These are phyloP conservation scores for Mallotus nudiflorus DNA, from an alignment of 345 rosid species.

Conservation along the genomic window DNA sequence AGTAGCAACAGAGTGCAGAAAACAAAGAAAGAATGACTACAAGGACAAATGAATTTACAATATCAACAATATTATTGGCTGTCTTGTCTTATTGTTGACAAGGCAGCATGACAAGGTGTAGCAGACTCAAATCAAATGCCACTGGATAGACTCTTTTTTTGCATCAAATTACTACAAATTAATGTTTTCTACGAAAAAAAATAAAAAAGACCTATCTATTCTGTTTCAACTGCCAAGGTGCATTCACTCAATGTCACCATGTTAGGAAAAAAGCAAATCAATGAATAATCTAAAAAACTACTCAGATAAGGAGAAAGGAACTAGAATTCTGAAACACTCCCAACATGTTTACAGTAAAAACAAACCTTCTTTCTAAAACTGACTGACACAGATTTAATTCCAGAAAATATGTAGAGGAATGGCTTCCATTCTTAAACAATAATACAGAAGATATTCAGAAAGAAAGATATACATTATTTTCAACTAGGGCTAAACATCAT, in stretches of 20 bases:
- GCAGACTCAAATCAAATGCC: background rate
- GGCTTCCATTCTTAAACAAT: background rate
- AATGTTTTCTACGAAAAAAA: too few species aligned
- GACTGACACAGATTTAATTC: background rate
- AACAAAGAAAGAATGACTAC: too few species aligned
- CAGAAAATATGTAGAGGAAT: background rate
- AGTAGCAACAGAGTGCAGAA: too few species aligned
- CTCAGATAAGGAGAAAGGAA: background rate
- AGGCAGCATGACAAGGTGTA: background rate
- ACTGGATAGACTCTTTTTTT: background rate
- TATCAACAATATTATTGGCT: too few species aligned
- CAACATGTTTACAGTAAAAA: too few species aligned
- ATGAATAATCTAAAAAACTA: background rate
- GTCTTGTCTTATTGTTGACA: too few species aligned
- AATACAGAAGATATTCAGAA: background rate
- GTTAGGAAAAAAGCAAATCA: background rate
- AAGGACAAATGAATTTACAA: too few species aligned
- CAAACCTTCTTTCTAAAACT: background rate
- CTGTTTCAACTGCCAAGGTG: background rate
- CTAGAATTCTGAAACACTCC: background rate
- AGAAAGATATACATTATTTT: background rate
- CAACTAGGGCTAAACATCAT: background rate
- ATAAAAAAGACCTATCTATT: background rate
- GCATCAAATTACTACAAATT: too few species aligned
- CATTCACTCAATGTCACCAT: too few species aligned